These are phyloP conservation scores for Fusarium odoratissimum DNA, from an alignment of 2,329 filamentous ascomycete genomes.

Conservation along the genomic window DNA sequence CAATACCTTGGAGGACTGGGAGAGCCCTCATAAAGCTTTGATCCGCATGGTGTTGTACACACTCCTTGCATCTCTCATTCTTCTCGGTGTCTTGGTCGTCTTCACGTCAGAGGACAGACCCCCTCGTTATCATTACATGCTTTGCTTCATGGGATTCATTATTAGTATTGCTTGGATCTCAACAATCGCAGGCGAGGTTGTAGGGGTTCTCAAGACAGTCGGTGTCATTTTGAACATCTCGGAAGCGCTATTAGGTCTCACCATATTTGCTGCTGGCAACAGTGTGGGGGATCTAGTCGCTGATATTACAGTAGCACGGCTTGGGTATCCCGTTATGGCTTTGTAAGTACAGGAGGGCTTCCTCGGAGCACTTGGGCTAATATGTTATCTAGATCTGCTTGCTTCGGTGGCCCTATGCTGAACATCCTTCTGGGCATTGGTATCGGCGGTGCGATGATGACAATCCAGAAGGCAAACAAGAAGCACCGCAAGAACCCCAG, in stretches of 20 bases:
- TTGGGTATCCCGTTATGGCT: conserved; percentile 98
- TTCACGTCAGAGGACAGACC: conserved; percentile 75
- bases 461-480: conserved; percentile 74
- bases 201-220: conserved; percentile 91
- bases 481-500: conserved; percentile 75
- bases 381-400: conserved; percentile 72
- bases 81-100: conserved; percentile 73
- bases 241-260: conserved; percentile 93
- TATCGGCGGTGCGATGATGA: conserved; percentile 90
- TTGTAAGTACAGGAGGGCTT: conserved; percentile 59
- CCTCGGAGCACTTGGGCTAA: conserved; percentile 8
- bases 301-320: conserved; percentile 90
- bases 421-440: conserved; percentile 97
- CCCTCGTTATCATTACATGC: conserved; percentile 78
- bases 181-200: conserved; percentile 94
- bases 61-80: conserved; percentile 74
- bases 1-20: conserved; percentile 69
- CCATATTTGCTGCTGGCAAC: conserved; percentile 96
- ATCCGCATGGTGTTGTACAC: conserved; percentile 70
- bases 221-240: conserved; percentile 93
- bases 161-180: conserved; percentile 97
- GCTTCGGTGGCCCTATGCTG: conserved; percentile 98
- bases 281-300: conserved; percentile 94
- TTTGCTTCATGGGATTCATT: conserved; percentile 90
- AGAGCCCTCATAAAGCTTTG: conserved; percentile 63